Evolutionary conservation across 2,329 filamentous ascomycete genomes (phyloP).

Genomic region (Bisporella sp.): DNA sequence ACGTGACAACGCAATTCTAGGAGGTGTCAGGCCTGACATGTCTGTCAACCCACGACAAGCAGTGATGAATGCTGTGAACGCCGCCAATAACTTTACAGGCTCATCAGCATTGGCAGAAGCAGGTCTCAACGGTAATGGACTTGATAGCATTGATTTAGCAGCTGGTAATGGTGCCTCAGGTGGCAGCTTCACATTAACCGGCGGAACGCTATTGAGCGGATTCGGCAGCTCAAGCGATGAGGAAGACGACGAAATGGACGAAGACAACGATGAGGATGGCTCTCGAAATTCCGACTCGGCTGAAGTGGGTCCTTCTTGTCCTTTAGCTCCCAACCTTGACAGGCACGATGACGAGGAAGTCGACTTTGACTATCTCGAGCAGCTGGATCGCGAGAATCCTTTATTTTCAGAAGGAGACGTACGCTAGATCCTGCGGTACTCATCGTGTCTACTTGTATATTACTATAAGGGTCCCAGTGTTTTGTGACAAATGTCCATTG

Average conservation of each 20-base stretch:
- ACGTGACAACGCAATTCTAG: constrained; percentile 95
- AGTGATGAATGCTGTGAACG: constrained; percentile 47
- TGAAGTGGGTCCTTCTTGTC: constrained; percentile 49
- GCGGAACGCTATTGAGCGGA: constrained; percentile 73
- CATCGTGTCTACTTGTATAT: constrained; percentile 1
- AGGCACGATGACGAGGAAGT: constrained; percentile 29
- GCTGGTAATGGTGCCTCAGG: constrained; percentile 53
- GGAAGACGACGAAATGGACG: constrained; percentile 90
- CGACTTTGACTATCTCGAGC: constrained; percentile 30
- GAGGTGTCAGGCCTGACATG: constrained; percentile 87
- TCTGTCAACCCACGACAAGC: constrained; percentile 73
- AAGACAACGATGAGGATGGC: constrained; percentile 64
- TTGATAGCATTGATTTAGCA: constrained; percentile 57
- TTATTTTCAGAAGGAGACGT: constrained; percentile 44
- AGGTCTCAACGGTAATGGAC: constrained; percentile 59
- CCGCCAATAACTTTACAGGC: constrained; percentile 46
- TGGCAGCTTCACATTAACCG: constrained; percentile 58
- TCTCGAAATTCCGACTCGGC: constrained; percentile 39
- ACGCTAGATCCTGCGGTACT: constrained; percentile 40
- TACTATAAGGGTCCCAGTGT: not conserved
- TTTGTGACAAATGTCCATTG: not conserved
- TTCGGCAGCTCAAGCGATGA: constrained; percentile 95
- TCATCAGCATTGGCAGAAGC: constrained; percentile 73
- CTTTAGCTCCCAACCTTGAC: constrained; percentile 29
- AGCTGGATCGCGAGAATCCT: constrained; percentile 28